These are phyloP conservation scores for Periconia sp. DNA, from an alignment of 2,329 filamentous ascomycete species.

Conservation along the genomic window DNA sequence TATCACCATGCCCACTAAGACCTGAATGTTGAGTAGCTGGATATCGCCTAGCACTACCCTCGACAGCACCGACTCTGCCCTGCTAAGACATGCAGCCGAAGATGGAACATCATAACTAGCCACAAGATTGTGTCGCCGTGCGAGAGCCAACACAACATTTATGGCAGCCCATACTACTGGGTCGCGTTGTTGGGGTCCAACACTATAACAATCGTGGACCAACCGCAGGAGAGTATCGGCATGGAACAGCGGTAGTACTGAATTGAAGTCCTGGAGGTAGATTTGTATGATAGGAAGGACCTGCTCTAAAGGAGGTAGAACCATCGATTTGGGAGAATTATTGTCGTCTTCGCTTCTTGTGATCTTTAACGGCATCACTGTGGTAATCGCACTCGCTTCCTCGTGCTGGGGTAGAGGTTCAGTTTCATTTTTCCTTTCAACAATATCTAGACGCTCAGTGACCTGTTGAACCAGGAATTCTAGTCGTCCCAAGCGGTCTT, in stretches of 20 bases:
- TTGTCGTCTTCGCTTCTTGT: no score
- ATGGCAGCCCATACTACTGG: conserved; percentile 36
- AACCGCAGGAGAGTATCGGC: conserved; percentile 21
- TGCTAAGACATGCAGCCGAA: conserved; percentile 28
- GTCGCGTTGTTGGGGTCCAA: conserved; percentile 21
- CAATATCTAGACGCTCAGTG: conserved; percentile 14
- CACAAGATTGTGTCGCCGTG: conserved; percentile 20
- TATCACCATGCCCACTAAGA: conserved; percentile 37
- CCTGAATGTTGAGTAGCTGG: conserved; percentile 37
- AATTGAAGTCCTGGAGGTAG: conserved; percentile 25
- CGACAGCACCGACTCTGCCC: conserved; percentile 34
- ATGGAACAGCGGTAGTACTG: conserved; percentile 30
- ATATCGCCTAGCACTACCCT: conserved; percentile 27
- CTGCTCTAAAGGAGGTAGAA: conserved; percentile 24
- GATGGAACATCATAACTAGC: conserved; percentile 9
- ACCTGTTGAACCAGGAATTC: conserved; percentile 17
- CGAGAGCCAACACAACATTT: conserved; percentile 36
- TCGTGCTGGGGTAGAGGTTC: conserved; percentile 5
- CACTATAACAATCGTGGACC: conserved; percentile 24
- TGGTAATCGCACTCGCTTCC: conserved; percentile 4
- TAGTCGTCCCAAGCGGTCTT: conserved; percentile 14
- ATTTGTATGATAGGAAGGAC: conserved; percentile 24
- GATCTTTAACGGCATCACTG: conserved; percentile 4
- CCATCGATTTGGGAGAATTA: conserved; percentile 18
- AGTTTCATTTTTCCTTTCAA: conserved; percentile 7